Base-by-base conservation (phyloP, 2,329 filamentous ascomycete species). In the Talaromyces sp. region DNA sequence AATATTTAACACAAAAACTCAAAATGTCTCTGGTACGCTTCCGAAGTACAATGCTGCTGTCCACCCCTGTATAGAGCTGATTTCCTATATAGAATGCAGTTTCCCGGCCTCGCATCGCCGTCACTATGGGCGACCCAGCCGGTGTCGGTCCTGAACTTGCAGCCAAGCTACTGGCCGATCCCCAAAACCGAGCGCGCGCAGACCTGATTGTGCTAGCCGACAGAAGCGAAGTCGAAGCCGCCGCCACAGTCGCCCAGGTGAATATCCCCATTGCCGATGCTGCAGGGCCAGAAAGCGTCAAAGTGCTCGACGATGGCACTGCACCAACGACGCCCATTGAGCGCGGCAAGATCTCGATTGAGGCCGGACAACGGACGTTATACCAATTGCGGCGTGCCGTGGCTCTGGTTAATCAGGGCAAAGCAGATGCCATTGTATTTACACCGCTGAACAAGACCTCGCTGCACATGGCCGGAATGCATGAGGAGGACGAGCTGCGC, bases 361-460 rank as follows among this genome's bases (percentile, higher is more conserved):
- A 57, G 19, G 66, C 65, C 44, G 72, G 71, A 2, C 67, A 61
- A 9, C 65, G 71, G 3, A 63, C 59, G 7, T 65, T 72, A 13
- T 66, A 73, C 56, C 72, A 73, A 56, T 65, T 73, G 25, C 66
- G 65, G 56, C 66, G 71, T 8, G 72, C 68, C 0, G 56, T 74
- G 9, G 44, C 63, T 30, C 51, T 73, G 28, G 72, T 68, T 1
- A 47, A 69, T 42, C 60, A 49, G 1, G 70, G 69, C 19, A 64
- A 71, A 39, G 63, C 69, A 11, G 72, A 74, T 53, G 71, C 66
- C n/a, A 73, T 75, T 52, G 68, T 74, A 4, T 74, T 74, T 57
- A 65, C 67, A 1, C 72, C 72, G 5, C 61, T 75, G 32, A 75
- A 75, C 65, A 74, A 75, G 65, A 71, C 64, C 27, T 73, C 72